Base-by-base conservation (phyloP, 1,284 basidiomycete genomes). In the Entoloma clypeatum region DNA sequence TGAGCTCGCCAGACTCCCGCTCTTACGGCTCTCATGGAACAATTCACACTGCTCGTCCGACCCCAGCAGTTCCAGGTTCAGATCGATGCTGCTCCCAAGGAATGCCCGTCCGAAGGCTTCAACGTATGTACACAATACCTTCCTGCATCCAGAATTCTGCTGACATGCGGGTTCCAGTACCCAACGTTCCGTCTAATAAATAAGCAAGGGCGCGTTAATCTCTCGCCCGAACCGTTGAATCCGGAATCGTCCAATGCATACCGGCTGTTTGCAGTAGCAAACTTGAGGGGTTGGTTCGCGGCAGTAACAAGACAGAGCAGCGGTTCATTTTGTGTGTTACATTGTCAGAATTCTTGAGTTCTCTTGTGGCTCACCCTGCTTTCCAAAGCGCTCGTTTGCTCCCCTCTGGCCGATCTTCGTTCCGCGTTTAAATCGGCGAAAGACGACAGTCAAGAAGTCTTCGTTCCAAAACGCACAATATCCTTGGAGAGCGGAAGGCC, bases 261-360 rank as follows among this genome's bases (percentile, higher is more conserved):
- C 46, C 59, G 52, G 27, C 54, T 83, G 13, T 75, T 88, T 49
- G 70, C 76, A 4, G 65, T 74, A 3, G 70, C 78, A 2, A 83
- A 81, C 53, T 59, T 65, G 9, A 71, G 65, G 47, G 79, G 75
- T 24, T 86, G 76, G 75, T 87, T 86, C 61, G 78, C 73, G 33
- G 81, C 81, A 30, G 71, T 76, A 7, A 66, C 50, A 26, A 52
- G 58, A 35, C 64, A 63, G 17, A 63, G 59, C 32, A 54, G 59
- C 39, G 61, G 59, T 38, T 54, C 59, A 39, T 52, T 62, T 50
- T 59, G 71, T 73, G 59, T 50, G 74, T 59, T 34, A n/a, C n/a
- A n/a, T n/a, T n/a, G n/a, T n/a, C n/a, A n/a, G n/a, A n/a, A n/a
- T n/a, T n/a, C n/a, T n/a, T n/a, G n/a, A n/a, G 28, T 26, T 41